These are phyloP conservation scores for Ascochyta lentis DNA, from an alignment of 2,329 filamentous ascomycete species.

Conservation along the genomic window DNA sequence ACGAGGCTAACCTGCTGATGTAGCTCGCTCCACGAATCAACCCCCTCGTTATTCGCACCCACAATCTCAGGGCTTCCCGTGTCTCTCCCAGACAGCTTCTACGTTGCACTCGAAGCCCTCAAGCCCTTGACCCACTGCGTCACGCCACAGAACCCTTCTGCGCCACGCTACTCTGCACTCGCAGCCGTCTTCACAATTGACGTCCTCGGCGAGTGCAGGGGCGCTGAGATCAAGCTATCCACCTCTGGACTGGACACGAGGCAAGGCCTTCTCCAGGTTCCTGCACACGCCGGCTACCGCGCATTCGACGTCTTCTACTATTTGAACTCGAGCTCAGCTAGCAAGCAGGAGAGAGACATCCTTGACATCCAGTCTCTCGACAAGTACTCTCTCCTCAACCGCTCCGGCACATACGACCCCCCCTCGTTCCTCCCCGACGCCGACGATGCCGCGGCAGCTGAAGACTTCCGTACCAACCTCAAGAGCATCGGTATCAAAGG, in stretches of 20 bases:
- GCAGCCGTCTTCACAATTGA: conserved; percentile 83
- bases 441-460: conserved; percentile 89
- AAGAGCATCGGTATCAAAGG: conserved; percentile 96
- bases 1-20: conserved; percentile 1
- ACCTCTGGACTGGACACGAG: conserved; percentile 86
- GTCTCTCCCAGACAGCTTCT: conserved; percentile 75
- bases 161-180: conserved; percentile 79
- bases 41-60: conserved; percentile 81
- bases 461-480: conserved; percentile 86
- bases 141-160: conserved; percentile 87
- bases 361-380: conserved; percentile 79
- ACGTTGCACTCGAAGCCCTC: conserved; percentile 79
- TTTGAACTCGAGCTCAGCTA: conserved; percentile 88
- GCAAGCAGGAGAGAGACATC: conserved; percentile 86
- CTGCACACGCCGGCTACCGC: conserved; percentile 79
- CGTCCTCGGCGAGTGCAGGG: conserved; percentile 78
- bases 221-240: conserved; percentile 77
- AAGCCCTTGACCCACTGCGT: conserved; percentile 87
- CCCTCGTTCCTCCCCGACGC: conserved; percentile 90
- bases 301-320: conserved; percentile 99
- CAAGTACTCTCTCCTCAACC: conserved; percentile 78
- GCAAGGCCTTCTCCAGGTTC: conserved; percentile 80
- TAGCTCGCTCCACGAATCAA: conserved; percentile 87
- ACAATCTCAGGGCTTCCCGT: conserved; percentile 84
- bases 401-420: conserved; percentile 83